Evolutionary conservation across 108 stramenopile species (phyloP).

Genomic region (Craspedostauros australis): DNA sequence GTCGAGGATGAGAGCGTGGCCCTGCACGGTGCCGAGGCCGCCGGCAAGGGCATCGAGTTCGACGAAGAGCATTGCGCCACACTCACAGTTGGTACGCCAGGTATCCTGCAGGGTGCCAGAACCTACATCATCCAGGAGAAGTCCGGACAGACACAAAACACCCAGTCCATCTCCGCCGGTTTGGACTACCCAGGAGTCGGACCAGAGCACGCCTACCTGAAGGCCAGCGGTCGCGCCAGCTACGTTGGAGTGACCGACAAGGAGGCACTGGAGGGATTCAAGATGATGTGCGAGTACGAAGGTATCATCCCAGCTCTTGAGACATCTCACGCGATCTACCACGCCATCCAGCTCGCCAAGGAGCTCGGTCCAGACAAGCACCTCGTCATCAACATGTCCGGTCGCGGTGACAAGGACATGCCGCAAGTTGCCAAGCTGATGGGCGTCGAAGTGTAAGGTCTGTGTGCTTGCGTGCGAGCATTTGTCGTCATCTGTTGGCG

Average conservation of each 20-base stretch:
- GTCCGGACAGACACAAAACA: slow-evolving; percentile 88
- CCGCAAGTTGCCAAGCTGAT: slow-evolving; percentile 89
- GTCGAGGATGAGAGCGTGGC: slow-evolving; percentile 76
- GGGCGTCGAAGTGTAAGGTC: slow-evolving; percentile 84
- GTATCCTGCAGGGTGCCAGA: slow-evolving; percentile 91
- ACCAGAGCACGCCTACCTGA: slow-evolving; percentile 91
- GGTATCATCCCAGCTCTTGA: slow-evolving; percentile 96
- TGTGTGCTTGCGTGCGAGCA: neutral
- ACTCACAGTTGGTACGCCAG: slow-evolving; percentile 86
- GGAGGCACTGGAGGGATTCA: slow-evolving; percentile 89
- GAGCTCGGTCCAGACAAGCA: slow-evolving; percentile 79
- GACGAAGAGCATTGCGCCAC: slow-evolving; percentile 86
- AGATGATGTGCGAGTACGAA: slow-evolving; percentile 85
- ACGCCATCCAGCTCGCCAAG: slow-evolving; percentile 88
- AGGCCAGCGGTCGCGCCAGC: slow-evolving; percentile 86
- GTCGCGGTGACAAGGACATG: slow-evolving; percentile 98
- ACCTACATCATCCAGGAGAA: slow-evolving; percentile 90
- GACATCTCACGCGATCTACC: slow-evolving; percentile 89
- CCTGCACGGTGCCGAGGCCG: slow-evolving; percentile 93
- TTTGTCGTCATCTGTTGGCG: neutral
- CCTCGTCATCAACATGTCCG: slow-evolving; percentile 92
- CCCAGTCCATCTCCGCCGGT: slow-evolving; percentile 91
- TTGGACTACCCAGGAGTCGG: slow-evolving; percentile 98
- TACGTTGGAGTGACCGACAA: slow-evolving; percentile 89
- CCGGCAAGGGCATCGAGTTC: slow-evolving; percentile 81